Percentiles rank a stretch among this genome's conserved stretches.
Evolutionary conservation across 192 early-diverging fungal species (phyloP).

Genomic region (Backusella macrospora): DNA sequence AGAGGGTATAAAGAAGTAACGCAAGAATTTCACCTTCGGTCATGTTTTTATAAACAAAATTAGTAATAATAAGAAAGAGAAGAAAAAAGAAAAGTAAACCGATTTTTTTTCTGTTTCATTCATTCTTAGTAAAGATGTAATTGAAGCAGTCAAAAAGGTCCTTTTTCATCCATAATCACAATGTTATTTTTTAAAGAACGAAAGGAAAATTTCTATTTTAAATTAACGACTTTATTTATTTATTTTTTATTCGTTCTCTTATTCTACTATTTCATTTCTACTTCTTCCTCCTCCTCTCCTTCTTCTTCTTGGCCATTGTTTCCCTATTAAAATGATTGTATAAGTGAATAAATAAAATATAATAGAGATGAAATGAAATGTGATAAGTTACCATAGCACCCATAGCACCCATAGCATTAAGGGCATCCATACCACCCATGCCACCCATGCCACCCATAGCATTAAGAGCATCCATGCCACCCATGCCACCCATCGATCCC

Average conservation of each 20-base stretch:
- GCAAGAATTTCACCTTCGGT: not conserved
- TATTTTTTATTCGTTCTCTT: not conserved
- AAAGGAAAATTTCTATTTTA: not conserved
- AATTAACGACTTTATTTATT: not conserved
- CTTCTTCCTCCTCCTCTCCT: not conserved
- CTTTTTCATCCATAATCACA: conserved; percentile 6
- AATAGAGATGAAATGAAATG: not conserved
- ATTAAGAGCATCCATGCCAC: not conserved
- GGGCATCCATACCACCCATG: not conserved
- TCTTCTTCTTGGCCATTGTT: not conserved
- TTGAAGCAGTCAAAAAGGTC: conserved; percentile 15
- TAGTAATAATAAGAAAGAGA: not conserved
- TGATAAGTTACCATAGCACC: not conserved
- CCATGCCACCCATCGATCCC: conserved; percentile 30
- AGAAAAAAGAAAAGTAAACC: conserved; percentile 1
- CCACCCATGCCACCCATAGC: not conserved
- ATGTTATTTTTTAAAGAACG: not conserved
- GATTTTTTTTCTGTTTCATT: conserved; percentile 12
- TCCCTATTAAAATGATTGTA: not conserved
- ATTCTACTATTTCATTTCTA: not conserved
- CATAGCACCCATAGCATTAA: not conserved
- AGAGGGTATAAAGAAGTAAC: not conserved
- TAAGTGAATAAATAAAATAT: not conserved
- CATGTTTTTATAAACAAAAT: not conserved
- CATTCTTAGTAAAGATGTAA: conserved; percentile 2